Evolutionary conservation across 2,329 filamentous ascomycete species (phyloP), one percentile per base, ranked within the genome.

Genomic region (Botryotinia calthae): DNA sequence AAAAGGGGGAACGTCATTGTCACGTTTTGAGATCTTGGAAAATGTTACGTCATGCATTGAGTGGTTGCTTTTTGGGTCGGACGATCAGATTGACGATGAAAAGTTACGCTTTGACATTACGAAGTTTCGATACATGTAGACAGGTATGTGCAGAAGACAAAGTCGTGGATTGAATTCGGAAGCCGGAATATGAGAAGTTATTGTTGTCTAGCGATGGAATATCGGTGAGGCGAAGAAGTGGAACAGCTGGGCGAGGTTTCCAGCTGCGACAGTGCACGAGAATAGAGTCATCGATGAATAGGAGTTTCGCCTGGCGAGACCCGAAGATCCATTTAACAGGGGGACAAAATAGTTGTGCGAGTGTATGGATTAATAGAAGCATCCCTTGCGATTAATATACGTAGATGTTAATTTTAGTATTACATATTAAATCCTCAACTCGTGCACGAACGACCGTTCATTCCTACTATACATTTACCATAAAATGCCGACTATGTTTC

Each of bases 391-490:
- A 48, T 31, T 34, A 5, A 42, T 56, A 51, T 40, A 37, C 25
- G 34, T 14, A 56, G 5, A 42, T 20, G 31, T 42, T 18, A 67
- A 42, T 42, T 54, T 56, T 67, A 18, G 37, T 67, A 56, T 31
- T 67, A 67, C 10, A 67, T 42, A 67, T 67, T 67, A 67, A 42
- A 22, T 10, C 48, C 34, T 42, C 8, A 56, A 56, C 16, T 51
- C 14, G 34, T 28, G 48, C 31, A 37, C 8, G 28, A 56, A 28
- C 1, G 8, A 25, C 37, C 16, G 22, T 48, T 12, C 46, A 66
- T 54, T 34, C n/a, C 34, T 67, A 56, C 34, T 54, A 51, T 56
- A 56, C 34, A 56, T 42, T 20, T n/a, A 67, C 28, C n/a, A 25
- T 56, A 18, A n/a, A 14, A n/a, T 28, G 18, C 40, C 34, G 48